Percentiles rank a stretch among this genome's conserved stretches.
These are phyloP conservation scores for Brasenia schreberi DNA, from an alignment of 164 flowering plant genomes.

Conservation along the genomic window DNA sequence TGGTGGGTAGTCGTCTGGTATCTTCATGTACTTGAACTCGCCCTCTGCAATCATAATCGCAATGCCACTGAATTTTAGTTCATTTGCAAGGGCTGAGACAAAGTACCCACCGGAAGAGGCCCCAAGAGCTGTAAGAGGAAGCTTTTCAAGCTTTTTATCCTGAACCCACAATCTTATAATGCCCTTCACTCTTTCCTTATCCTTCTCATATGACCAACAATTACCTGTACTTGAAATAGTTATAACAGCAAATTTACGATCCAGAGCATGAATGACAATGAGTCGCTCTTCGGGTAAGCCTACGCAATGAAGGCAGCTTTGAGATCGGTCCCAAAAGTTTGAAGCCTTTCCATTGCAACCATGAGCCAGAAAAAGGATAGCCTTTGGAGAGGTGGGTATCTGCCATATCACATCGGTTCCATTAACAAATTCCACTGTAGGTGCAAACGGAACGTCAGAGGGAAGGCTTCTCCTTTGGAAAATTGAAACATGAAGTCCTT, in stretches of 20 bases:
- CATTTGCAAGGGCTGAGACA: slow-evolving; percentile 60
- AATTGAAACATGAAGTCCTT: slow-evolving; percentile 6
- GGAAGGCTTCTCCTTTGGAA: slow-evolving; percentile 31
- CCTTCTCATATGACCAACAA: slow-evolving; percentile 72
- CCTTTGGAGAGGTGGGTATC: slow-evolving; percentile 70
- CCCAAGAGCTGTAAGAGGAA: slow-evolving; percentile 72
- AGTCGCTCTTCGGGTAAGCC: slow-evolving; percentile 92
- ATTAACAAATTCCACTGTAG: slow-evolving; percentile 37
- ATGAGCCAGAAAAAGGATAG: slow-evolving; percentile 83
- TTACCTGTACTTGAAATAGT: slow-evolving; percentile 55
- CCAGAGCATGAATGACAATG: slow-evolving; percentile 61
- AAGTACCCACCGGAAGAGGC: slow-evolving; percentile 98
- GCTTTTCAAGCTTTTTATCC: slow-evolving; percentile 44
- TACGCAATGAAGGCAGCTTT: slow-evolving; percentile 51
- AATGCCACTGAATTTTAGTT: slow-evolving; percentile 48
- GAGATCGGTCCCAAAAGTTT: slow-evolving; percentile 84
- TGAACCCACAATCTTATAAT: slow-evolving; percentile 47
- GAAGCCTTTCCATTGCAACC: slow-evolving; percentile 76
- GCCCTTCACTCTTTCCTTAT: slow-evolving; percentile 32
- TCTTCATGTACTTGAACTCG: slow-evolving; percentile 31
- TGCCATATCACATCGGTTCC: slow-evolving; percentile 80
- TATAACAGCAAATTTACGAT: slow-evolving; percentile 57
- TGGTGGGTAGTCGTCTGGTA: slow-evolving; percentile 53
- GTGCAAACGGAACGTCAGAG: slow-evolving; percentile 17
- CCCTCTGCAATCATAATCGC: slow-evolving; percentile 83